Evolutionary conservation across 192 early-diverging fungal genomes (phyloP), one percentile per base, ranked within the genome.

Genomic region (Entomortierella lignicola): DNA sequence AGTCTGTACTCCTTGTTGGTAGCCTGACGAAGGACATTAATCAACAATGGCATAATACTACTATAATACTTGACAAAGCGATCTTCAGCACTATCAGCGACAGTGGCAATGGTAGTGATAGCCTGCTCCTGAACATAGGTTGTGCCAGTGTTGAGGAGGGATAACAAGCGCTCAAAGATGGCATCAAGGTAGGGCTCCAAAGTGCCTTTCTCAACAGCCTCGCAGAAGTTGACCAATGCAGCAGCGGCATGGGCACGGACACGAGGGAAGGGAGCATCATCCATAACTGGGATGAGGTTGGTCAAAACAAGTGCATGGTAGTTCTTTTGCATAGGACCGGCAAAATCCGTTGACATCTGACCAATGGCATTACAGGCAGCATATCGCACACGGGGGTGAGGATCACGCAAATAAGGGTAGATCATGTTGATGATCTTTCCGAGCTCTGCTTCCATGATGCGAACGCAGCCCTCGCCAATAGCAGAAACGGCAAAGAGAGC

Each of bases 41-140:
- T 85, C 56, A 99, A 85, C 59, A 97, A 86, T 27, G 97, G 97
- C 97, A 99, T 99, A 73, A 99, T 97, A 13, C 86, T 85, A 62
- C 83, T 73, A 81, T 99, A 98, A 85, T 97, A 98, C 85, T 95
- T 93, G 59, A 85, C 85, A 71, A 98, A 99, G 80, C 91, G 85
- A 59, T 92, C 91, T 74, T 94, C 93, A n/a, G 97, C 95, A 58
- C 92, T 94, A 80, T 98, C 97, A 3, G 97, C 98, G 27, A 99
- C 92, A 1, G 95, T 96, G 54, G 97, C 97, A 64, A 99, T 94
- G 20, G 97, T 94, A 29, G 98, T 99, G 69, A 99, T 94, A 32
- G 96, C 96, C 84, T 99, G 97, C 82, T 99, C 97, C 83, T 99
- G 98, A 50, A 98, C 95, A 81, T 96, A 99, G 32, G 89, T 94